A percentile compares a stretch with the other conserved stretches of the same genome.
phyloP scores from a whole-genome alignment of 2,329 filamentous ascomycete genomes.

The Talaromyces albobiverticillius region DNA sequence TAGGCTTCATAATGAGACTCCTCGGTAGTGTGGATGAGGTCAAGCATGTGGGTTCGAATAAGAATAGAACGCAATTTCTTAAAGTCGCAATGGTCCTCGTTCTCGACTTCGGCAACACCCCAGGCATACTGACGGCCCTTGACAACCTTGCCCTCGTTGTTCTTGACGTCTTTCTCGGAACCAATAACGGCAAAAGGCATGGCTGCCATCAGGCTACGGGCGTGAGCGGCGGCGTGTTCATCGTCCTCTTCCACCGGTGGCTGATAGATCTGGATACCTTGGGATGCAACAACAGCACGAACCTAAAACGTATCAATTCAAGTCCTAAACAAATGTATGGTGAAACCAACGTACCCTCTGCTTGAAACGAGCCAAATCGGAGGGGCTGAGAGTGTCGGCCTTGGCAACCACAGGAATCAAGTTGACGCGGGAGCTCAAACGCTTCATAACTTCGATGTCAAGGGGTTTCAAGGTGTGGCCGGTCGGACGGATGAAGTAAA shows the following conservation, averaged over 20 bases:
- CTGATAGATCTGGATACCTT: conserved; percentile 99
- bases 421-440: conserved; percentile 95
- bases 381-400: conserved; percentile 93
- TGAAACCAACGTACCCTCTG: conserved; percentile 62
- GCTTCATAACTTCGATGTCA: conserved; percentile 99
- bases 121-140: conserved; percentile 99
- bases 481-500: conserved; percentile 99
- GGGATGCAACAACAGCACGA: conserved; percentile 90
- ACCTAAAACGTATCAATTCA: conserved; percentile 57
- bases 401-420: conserved; percentile 98
- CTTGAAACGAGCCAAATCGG: conserved; percentile 92
- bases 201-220: conserved; percentile 87
- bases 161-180: conserved; percentile 99
- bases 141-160: conserved; percentile 89
- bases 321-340: conserved; percentile 18
- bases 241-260: conserved; percentile 98
- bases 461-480: conserved; percentile 98
- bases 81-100: conserved; percentile 99
- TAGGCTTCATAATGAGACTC: conserved; percentile 99
- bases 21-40: conserved; percentile 98
- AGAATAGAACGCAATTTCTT: conserved; percentile 99
- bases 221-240: conserved; percentile 91
- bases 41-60: conserved; percentile 99
- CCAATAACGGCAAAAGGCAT: conserved; percentile 99
- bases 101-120: conserved; percentile 99